Percentiles rank a stretch among this genome's conserved stretches.
phyloP scores from a whole-genome alignment of 148 eudicot genomes.

The Vaccinium darrowii region DNA sequence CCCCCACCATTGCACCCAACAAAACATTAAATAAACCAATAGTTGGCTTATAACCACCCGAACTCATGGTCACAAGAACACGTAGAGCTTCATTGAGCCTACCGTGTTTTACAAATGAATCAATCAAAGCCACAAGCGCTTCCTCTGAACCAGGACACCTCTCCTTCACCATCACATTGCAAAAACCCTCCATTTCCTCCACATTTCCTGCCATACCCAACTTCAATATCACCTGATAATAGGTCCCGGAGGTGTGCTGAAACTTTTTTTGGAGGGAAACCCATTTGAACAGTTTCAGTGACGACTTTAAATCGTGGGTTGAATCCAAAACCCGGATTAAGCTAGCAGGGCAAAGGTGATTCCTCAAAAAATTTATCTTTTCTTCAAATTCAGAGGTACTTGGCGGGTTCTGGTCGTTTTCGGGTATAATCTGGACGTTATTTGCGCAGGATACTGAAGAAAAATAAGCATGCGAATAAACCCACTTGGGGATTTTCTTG shows the following conservation, averaged over 20 bases:
- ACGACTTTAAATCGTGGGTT: slow-evolving; percentile 53
- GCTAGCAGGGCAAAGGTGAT: slow-evolving; percentile 49
- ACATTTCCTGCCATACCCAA: slow-evolving; percentile 59
- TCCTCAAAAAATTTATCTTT: slow-evolving; percentile 42
- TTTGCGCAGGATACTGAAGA: slow-evolving; percentile 47
- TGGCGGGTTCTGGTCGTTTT: slow-evolving; percentile 23
- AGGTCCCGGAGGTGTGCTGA: slow-evolving; percentile 50
- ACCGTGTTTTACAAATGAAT: slow-evolving; percentile 42
- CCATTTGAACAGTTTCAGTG: slow-evolving; percentile 69
- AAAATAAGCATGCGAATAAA: slow-evolving; percentile 22
- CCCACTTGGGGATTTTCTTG: slow-evolving; percentile 45
- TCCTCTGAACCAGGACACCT: slow-evolving; percentile 37
- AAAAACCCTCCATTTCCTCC: slow-evolving; percentile 63
- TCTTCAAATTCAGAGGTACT: slow-evolving; percentile 32
- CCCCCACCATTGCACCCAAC: slow-evolving; percentile 53
- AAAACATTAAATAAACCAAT: slow-evolving; percentile 41
- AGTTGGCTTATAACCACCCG: slow-evolving; percentile 34
- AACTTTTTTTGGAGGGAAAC: slow-evolving; percentile 61
- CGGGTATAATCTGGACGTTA: slow-evolving; percentile 23
- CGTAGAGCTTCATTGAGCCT: slow-evolving; percentile 56
- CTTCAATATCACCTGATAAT: slow-evolving; percentile 49
- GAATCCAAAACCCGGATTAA: slow-evolving; percentile 49
- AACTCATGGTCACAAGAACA: slow-evolving; percentile 45
- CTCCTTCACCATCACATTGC: slow-evolving; percentile 55
- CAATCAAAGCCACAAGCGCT: slow-evolving; percentile 40